Conservation (phyloP, 164 flowering plant species). For the Liriodendron chinense region DNA sequence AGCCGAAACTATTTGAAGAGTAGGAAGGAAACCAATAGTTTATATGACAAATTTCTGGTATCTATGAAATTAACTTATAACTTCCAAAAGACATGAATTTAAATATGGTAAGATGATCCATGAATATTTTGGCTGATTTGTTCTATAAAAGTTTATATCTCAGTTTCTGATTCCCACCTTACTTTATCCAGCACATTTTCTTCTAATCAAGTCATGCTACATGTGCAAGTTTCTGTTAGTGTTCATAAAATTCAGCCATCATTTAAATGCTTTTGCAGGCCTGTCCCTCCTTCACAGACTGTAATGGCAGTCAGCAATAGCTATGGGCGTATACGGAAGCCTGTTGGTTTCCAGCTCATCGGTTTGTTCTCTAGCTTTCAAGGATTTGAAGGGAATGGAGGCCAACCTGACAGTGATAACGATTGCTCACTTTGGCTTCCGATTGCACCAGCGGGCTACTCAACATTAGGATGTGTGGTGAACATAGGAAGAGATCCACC, state of each 20-base stretch:
- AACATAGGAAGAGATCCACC: slow-evolving; percentile 75
- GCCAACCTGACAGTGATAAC: slow-evolving; percentile 23
- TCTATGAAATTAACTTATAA: too few species aligned
- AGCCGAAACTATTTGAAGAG: too few species aligned
- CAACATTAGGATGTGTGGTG: slow-evolving; percentile 82
- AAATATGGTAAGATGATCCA: too few species aligned
- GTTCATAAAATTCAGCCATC: neutral
- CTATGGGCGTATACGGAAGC: slow-evolving; percentile 94
- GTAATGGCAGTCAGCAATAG: slow-evolving; percentile 85
- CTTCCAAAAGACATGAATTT: too few species aligned
- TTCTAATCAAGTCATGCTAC: too few species aligned
- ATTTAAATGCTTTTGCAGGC: slow-evolving; percentile 44
- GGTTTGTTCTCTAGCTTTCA: slow-evolving; percentile 59
- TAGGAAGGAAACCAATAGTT: too few species aligned
- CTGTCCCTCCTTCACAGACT: slow-evolving; percentile 90
- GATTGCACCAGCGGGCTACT: slow-evolving; percentile 82
- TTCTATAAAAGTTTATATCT: too few species aligned
- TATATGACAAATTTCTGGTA: too few species aligned
- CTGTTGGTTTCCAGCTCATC: slow-evolving; percentile 71
- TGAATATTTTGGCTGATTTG: too few species aligned
- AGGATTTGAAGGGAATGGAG: slow-evolving; percentile 33
- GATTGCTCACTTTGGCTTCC: slow-evolving; percentile 95
- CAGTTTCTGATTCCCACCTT: too few species aligned
- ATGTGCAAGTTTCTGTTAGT: too few species aligned
- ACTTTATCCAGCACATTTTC: too few species aligned